Conservation (phyloP, 2,329 filamentous ascomycete genomes). For the Pestalotiopsis sp. region DNA sequence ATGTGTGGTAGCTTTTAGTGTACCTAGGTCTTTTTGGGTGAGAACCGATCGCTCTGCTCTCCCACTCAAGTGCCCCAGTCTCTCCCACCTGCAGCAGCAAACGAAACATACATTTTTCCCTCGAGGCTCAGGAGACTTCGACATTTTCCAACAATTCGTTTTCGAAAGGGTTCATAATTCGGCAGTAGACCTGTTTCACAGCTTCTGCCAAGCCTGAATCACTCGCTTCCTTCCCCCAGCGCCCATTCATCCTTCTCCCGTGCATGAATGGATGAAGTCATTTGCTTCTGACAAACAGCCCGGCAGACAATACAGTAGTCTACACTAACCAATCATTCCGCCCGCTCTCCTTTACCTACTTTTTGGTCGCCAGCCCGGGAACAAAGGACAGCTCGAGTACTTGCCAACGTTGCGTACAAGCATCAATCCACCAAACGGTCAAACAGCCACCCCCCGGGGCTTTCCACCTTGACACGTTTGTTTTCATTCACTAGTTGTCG, state of each 20-base stretch:
- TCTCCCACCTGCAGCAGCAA: neutral
- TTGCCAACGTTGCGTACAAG: neutral
- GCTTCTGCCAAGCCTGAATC: neutral
- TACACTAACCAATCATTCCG: neutral
- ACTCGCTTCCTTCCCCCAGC: neutral
- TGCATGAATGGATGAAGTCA: slow-evolving; percentile 6
- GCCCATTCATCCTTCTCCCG: neutral
- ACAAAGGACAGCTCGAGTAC: slow-evolving; percentile 5
- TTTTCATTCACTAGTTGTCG: neutral
- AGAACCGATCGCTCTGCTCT: neutral
- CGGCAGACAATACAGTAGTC: neutral
- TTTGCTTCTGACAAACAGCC: neutral
- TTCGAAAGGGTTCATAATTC: neutral
- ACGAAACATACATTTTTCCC: neutral
- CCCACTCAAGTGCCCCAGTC: neutral
- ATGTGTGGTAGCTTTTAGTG: no score
- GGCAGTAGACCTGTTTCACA: neutral
- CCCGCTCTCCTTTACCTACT: neutral
- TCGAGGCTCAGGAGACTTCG: neutral
- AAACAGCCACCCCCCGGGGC: neutral
- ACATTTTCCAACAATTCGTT: neutral
- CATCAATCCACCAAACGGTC: neutral
- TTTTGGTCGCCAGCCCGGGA: neutral
- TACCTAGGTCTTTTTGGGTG: neutral
- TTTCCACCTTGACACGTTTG: neutral